Base-by-base conservation (phyloP, 176 grass and related monocot species). In the Puya raimondii region DNA sequence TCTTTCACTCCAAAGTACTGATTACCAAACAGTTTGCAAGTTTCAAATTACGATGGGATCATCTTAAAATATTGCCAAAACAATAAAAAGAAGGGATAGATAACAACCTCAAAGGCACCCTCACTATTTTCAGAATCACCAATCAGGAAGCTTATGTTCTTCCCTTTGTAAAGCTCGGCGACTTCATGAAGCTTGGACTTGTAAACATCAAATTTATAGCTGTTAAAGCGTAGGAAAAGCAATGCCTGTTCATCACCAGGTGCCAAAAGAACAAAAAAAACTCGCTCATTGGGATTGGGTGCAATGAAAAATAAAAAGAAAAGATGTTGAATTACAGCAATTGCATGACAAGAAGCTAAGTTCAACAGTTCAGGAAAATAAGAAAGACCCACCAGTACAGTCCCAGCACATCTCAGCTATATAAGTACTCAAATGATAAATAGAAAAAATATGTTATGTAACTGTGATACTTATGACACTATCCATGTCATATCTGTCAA, bases 1-100 rank as follows among this genome's bases (percentile, higher is more conserved):
- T 86, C 84, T 63, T 88, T 88, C 52, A 99, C 74, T 0, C 89
- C 89, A 65, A 88, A 99, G 82, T 90, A 99, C 94, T 99, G 54
- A 29, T 16, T 58, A 65, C 71, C 64, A 51, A 78, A 88, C 1
- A 68, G 47, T 42, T 65, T 59, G 49, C 52, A 1, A 47, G 23
- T 88, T 42, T 72, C 77, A 23, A 54, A 72, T 61, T 18, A 56
- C 20, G 33, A 25, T 77, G 50, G 0, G 12, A 3, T 10, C 51
- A 42, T 12, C 12, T n/a, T 57, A 23, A 13, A 68, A 49, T 21
- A 17, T 23, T 47, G 64, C 77, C 29, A n/a, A 49, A 23, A 63
- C 15, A 58, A 22, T 2, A 61, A 56, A 56, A 53, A 14, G 22
- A 56, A 48, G 16, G 63, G 27, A 14, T 47, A 70, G 23, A 76